These are phyloP conservation scores for Ceratocystis albifundus DNA, from an alignment of 2,329 filamentous ascomycete species.

Conservation along the genomic window DNA sequence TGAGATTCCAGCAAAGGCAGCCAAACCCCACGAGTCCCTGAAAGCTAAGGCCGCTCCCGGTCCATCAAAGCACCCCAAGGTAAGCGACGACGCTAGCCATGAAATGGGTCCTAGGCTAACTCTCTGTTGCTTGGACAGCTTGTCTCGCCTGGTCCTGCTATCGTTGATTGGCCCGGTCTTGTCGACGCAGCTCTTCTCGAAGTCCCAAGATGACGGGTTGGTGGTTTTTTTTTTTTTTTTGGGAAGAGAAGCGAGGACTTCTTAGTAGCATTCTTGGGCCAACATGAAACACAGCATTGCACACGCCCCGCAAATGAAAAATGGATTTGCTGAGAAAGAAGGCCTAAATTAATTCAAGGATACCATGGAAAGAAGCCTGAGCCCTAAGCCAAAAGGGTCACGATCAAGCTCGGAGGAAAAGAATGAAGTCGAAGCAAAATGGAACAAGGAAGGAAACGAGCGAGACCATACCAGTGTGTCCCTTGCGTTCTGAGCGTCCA, in stretches of 20 bases:
- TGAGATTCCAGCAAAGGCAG: neutral
- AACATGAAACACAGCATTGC: neutral
- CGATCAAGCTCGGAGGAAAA: neutral
- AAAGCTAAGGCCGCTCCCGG: conserved; percentile 8
- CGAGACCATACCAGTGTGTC: neutral
- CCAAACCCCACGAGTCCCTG: neutral
- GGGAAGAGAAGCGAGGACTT: neutral
- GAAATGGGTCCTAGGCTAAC: too few species aligned
- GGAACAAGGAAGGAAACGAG: neutral
- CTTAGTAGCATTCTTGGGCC: neutral
- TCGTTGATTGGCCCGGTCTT: neutral
- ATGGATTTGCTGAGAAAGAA: neutral
- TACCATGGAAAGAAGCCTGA: neutral
- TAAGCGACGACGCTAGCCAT: neutral
- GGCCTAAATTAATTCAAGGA: neutral
- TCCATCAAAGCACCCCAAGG: neutral
- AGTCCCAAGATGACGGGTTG: neutral
- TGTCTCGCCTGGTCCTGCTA: neutral
- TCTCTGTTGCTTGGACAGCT: neutral
- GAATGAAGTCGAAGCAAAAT: neutral
- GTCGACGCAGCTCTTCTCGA: neutral
- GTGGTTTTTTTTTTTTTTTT: too few species aligned
- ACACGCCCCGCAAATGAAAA: neutral
- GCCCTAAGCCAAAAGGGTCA: neutral
- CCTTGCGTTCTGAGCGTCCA: neutral